Conservation (phyloP, 768 basidiomycete species). For the Vishniacozyma victoriae region DNA sequence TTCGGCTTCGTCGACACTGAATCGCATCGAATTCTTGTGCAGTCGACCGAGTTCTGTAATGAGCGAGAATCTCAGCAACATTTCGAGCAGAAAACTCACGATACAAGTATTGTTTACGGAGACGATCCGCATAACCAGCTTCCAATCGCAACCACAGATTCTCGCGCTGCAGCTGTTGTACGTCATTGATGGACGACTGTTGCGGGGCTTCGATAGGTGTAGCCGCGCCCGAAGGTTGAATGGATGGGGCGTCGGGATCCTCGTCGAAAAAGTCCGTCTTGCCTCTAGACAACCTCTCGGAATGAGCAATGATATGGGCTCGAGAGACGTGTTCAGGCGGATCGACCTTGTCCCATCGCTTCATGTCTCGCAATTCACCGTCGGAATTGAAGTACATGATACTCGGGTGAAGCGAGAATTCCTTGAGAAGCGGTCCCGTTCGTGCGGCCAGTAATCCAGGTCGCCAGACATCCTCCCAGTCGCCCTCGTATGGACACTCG, state of each 20-base stretch:
- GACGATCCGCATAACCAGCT: slow-evolving; percentile 21
- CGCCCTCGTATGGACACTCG: slow-evolving; percentile 59
- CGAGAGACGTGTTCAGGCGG: slow-evolving; percentile 27
- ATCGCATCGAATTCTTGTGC: slow-evolving; percentile 27
- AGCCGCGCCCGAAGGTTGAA: background rate
- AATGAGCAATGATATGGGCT: slow-evolving; percentile 30
- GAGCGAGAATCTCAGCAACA: background rate
- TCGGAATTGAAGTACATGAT: slow-evolving; percentile 62
- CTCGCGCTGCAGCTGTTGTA: slow-evolving; percentile 16
- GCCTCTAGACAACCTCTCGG: slow-evolving; percentile 14
- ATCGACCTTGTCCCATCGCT: slow-evolving; percentile 59
- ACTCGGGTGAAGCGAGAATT: slow-evolving; percentile 67
- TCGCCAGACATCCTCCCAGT: slow-evolving; percentile 67
- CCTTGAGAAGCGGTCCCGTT: slow-evolving; percentile 56
- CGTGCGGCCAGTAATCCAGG: slow-evolving; percentile 64
- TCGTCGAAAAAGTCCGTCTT: background rate
- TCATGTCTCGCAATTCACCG: slow-evolving; percentile 59
- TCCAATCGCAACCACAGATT: slow-evolving; percentile 29
- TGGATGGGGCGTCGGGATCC: background rate
- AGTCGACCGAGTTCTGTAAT: slow-evolving; percentile 33
- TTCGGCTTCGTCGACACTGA: slow-evolving; percentile 40
- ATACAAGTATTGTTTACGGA: slow-evolving; percentile 32
- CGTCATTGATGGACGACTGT: too few species aligned
- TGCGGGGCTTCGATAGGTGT: too few species aligned
- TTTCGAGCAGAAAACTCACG: slow-evolving; percentile 19